Conservation (phyloP, 2,329 filamentous ascomycete species). For the Penicillium thymicola region DNA sequence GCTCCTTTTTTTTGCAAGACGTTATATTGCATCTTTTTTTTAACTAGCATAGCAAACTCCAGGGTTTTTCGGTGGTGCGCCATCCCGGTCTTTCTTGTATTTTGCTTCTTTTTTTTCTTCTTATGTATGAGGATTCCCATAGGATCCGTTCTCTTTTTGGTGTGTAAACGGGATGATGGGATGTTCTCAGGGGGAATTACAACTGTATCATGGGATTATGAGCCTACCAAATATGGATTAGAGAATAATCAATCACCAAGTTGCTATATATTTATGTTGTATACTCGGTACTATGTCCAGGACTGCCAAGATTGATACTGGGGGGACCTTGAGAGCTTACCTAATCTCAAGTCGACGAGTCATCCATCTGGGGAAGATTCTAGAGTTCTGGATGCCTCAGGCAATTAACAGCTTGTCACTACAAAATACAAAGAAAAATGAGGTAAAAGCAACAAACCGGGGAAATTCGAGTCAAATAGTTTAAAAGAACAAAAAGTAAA, state of each 20-base stretch:
- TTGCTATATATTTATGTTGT: not conserved
- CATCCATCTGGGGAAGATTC: slow-evolving; percentile 6
- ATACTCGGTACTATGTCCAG: not conserved
- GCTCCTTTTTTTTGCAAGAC: slow-evolving; percentile 1
- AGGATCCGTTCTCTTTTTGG: not conserved
- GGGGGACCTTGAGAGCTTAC: not conserved
- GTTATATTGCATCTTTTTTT: slow-evolving; percentile 24
- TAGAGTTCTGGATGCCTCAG: not conserved
- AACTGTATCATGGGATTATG: slow-evolving; percentile 1
- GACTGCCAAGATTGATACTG: not conserved
- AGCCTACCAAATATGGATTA: not conserved
- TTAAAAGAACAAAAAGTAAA: not conserved
- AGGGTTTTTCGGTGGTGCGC: slow-evolving; percentile 22
- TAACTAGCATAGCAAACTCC: slow-evolving; percentile 40
- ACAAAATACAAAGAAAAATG: not conserved
- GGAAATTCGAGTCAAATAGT: not conserved
- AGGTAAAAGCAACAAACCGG: not conserved
- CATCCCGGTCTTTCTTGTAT: slow-evolving; percentile 20
- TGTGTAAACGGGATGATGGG: slow-evolving; percentile 3
- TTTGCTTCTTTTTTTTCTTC: slow-evolving; percentile 8
- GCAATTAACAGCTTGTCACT: not conserved
- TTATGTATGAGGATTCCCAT: not conserved
- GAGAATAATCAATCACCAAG: not conserved
- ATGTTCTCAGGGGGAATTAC: not conserved
- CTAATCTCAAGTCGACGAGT: not conserved